Conservation (phyloP, 2,329 filamentous ascomycete genomes). For the Neoascochyta sp. region DNA sequence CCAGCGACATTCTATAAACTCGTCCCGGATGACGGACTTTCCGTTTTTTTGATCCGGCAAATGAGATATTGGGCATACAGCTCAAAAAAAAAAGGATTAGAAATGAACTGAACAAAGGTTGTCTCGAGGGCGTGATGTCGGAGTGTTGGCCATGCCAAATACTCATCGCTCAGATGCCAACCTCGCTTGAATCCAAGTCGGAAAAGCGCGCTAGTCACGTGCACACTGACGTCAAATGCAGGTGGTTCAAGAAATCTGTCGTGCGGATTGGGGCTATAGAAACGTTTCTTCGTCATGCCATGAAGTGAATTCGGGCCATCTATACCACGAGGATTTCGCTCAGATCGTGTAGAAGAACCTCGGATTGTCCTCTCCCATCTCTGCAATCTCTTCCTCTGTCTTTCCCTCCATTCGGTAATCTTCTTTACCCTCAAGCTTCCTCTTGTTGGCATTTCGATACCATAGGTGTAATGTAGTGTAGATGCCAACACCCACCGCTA, state of each 20-base stretch:
- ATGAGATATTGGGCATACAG: constrained; percentile 23
- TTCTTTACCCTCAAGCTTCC: constrained; percentile 20
- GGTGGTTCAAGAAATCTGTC: no score
- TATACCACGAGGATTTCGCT: constrained; percentile 1
- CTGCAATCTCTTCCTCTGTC: constrained; percentile 21
- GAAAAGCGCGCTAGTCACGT: no score
- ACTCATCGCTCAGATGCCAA: no score
- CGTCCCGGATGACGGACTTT: constrained; percentile 26
- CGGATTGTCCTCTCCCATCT: constrained; percentile 26
- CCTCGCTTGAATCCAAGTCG: no score
- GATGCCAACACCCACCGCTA: constrained; percentile 14
- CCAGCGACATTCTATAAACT: constrained; percentile 18
- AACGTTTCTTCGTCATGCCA: no score
- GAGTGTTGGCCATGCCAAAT: no score
- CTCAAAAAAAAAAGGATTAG: no score
- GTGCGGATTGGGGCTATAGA: no score
- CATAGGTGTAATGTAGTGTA: constrained; percentile 18
- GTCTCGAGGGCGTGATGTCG: background rate
- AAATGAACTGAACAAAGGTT: no score
- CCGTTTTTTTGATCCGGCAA: constrained; percentile 25
- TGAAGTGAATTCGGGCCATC: background rate
- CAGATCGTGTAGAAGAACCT: constrained; percentile 23
- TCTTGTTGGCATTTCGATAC: constrained; percentile 19
- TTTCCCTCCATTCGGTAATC: constrained; percentile 23
- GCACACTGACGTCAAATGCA: no score